Base-by-base conservation (phyloP, 140 eudicot genomes). In the Flaveria floridana region DNA sequence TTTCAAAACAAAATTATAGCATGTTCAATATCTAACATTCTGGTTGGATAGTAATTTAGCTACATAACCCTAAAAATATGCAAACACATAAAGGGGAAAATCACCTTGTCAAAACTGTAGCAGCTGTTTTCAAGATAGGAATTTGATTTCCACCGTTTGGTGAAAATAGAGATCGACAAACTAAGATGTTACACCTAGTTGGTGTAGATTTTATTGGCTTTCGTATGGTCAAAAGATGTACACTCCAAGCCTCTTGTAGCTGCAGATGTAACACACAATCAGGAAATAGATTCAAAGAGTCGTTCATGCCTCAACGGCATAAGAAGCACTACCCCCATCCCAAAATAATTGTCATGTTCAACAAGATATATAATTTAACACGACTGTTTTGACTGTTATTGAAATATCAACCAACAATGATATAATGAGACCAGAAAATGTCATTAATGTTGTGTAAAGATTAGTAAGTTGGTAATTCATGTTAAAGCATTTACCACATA, bases 241-340 rank as follows among this genome's bases (percentile, higher is more conserved):
- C 61, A 84, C 86, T 86, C 89, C 88, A 87, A 71, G 85, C 80
- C 82, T 90, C 95, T 76, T 84, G 84, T 48, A 74, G 73, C 95
- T 87, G 87, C 75, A 82, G 56, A 73, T 77, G 46, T 51, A 82
- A 68, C 72, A 68, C 64, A 70, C 41, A 57, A 73, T 59, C 76
- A 53, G 13, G 58, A 50, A 18, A 50, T 3, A 16, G 28, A 58
- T 55, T 47, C 51, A 13, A 67, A 65, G 62, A 42, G 6, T 62
- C 37, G 59, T 74, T 18, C 12, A 65, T 18, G 13, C 52, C 3
- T 39, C 10, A 65, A 75, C 56, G 78, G 72, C 74, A 57, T 69
- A 28, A 77, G 71, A 75, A 76, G 70, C 62, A 69, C 57, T 68
- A 58, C 73, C 72, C 50, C 28, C 68, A 44, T 44, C 78, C 52